A percentile compares a stretch with the other conserved stretches of the same genome.
Evolutionary conservation across 2,329 filamentous ascomycete genomes (phyloP).

Genomic region (Parasarocladium wereldwijsianum): DNA sequence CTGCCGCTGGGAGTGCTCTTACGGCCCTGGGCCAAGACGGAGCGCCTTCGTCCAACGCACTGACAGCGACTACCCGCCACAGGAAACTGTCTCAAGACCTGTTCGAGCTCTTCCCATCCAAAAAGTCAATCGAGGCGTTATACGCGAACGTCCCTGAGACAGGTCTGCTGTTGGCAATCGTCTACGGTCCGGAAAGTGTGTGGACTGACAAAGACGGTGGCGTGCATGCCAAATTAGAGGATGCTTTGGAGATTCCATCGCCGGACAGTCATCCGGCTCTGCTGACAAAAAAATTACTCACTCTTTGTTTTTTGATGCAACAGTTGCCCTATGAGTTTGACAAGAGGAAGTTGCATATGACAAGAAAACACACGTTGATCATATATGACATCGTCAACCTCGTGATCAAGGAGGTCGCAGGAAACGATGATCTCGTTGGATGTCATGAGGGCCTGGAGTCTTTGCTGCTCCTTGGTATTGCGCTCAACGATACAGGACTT

Average conservation of each 20-base stretch:
- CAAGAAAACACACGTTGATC: neutral
- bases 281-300: conserved; percentile 31
- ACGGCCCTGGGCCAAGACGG: neutral
- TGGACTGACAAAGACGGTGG: conserved; percentile 15
- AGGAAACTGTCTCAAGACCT: neutral
- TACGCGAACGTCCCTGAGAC: conserved; percentile 12
- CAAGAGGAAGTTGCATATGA: conserved; percentile 11
- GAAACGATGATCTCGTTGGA: conserved; percentile 34
- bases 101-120: conserved; percentile 13
- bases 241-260: conserved; percentile 18
- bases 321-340: conserved; percentile 22
- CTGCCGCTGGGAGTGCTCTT: conserved; percentile 10
- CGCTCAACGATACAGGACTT: conserved; percentile 37
- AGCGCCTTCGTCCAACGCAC: neutral
- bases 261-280: conserved; percentile 30
- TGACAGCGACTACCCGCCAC: neutral
- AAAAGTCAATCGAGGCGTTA: conserved; percentile 18
- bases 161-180: conserved; percentile 13
- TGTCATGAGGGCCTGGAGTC: conserved; percentile 38
- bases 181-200: conserved; percentile 8
- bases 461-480: conserved; percentile 30
- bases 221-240: conserved; percentile 9
- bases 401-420: conserved; percentile 21
- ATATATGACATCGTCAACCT: conserved; percentile 18
- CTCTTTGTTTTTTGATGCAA: conserved; percentile 30